A percentile compares a stretch with the other conserved stretches of the same genome.
Evolutionary conservation across 805 yeast species (phyloP).

Genomic region (Teunomyces panamensis): DNA sequence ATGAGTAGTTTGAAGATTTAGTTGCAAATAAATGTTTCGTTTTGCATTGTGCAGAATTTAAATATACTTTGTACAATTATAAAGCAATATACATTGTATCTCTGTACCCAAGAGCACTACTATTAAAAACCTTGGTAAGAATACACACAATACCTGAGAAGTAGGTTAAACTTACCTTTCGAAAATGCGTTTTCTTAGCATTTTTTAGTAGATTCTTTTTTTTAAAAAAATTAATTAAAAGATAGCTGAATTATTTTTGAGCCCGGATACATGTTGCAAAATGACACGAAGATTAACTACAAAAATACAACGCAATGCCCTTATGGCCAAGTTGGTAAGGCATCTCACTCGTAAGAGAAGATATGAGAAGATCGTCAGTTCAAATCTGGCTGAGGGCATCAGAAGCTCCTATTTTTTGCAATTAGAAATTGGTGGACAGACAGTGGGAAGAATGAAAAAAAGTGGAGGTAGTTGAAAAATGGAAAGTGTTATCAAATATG

Average conservation of each 20-base stretch:
- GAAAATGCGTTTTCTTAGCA: background rate
- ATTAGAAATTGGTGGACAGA: background rate
- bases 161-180: no score
- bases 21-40: background rate
- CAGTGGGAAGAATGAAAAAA: background rate
- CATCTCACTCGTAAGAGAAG: conserved; percentile 11
- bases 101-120: no score
- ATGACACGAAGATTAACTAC: background rate
- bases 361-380: conserved; percentile 14
- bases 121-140: no score
- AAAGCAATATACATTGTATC: no score
- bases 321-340: conserved; percentile 15
- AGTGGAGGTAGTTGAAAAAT: background rate
- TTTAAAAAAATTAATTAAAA: background rate
- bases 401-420: background rate
- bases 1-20: conserved; percentile 47
- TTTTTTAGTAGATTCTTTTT: background rate
- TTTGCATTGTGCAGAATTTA: background rate
- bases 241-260: background rate
- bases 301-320: conserved; percentile 3
- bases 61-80: no score
- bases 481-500: background rate
- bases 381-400: conserved; percentile 14
- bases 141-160: no score
- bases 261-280: background rate